A percentile compares a stretch with the other conserved stretches of the same genome.
Evolutionary conservation across 768 basidiomycete species (phyloP).

Genomic region (Boletus bicolor): DNA sequence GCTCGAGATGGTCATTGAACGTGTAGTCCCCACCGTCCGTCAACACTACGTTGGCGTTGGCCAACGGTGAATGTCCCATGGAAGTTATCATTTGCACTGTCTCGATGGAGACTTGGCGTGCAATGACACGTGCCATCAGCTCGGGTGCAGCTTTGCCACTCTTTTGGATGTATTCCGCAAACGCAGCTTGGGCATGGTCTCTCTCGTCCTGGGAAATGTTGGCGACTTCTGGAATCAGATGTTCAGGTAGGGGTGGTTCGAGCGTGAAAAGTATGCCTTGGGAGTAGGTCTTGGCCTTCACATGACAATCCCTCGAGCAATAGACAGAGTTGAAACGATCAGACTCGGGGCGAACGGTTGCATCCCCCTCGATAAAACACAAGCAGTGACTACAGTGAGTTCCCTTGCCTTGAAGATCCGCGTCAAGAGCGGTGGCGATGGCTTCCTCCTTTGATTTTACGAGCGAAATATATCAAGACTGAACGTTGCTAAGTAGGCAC

Average conservation of each 20-base stretch:
- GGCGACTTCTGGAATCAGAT: conserved; percentile 32
- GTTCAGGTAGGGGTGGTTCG: conserved; percentile 55
- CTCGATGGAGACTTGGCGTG: conserved; percentile 65
- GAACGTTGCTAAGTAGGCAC: background rate
- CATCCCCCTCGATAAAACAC: conserved; percentile 47
- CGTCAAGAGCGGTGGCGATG: conserved; percentile 66
- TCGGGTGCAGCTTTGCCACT: conserved; percentile 46
- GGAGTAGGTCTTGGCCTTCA: conserved; percentile 53
- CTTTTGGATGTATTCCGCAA: conserved; percentile 53
- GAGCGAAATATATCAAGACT: conserved; percentile 5
- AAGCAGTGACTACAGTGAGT: conserved; percentile 76
- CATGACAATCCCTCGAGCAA: conserved; percentile 70
- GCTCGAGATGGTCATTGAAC: conserved; percentile 74
- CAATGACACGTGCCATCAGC: conserved; percentile 69
- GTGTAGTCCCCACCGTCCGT: conserved; percentile 53
- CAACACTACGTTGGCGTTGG: conserved; percentile 21
- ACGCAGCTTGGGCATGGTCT: conserved; percentile 55
- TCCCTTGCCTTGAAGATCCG: conserved; percentile 64
- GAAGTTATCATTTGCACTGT: conserved; percentile 50
- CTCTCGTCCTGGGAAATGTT: conserved; percentile 42
- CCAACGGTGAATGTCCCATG: conserved; percentile 12
- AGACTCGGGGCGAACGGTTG: conserved; percentile 42
- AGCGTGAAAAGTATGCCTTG: conserved; percentile 70
- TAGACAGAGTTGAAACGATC: conserved; percentile 61
- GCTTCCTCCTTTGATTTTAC: conserved; percentile 61